Percentiles rank a stretch among this genome's conserved stretches.
These are phyloP conservation scores for Sclerotinia spermophila DNA, from an alignment of 2,329 filamentous ascomycete species.

Conservation along the genomic window DNA sequence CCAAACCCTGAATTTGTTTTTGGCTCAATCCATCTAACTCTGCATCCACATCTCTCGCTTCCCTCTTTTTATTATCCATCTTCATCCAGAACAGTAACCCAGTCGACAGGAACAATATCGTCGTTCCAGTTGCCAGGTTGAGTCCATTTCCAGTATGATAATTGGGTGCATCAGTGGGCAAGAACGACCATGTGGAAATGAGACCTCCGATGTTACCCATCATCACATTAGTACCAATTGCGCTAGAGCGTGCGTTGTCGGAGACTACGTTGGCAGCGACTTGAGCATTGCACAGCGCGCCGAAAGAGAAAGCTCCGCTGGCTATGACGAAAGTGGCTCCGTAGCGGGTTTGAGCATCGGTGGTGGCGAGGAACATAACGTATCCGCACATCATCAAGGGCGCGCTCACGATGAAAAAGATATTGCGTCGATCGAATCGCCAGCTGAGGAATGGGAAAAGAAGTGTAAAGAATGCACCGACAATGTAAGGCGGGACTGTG, in stretches of 20 bases:
- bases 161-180: conserved; percentile 59
- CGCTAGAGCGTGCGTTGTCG: conserved; percentile 60
- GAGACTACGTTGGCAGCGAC: conserved; percentile 67
- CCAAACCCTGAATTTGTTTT: conserved; percentile 55
- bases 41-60: conserved; percentile 50
- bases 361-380: conserved; percentile 63
- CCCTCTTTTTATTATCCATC: conserved; percentile 57
- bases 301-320: conserved; percentile 59
- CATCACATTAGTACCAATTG: conserved; percentile 65
- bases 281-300: conserved; percentile 63
- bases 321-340: conserved; percentile 68
- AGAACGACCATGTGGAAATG: conserved; percentile 62
- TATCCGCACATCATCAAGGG: conserved; percentile 67
- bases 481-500: conserved; percentile 67
- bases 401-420: conserved; percentile 57
- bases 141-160: conserved; percentile 70
- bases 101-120: conserved; percentile 50
- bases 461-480: conserved; percentile 65
- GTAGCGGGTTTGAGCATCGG: conserved; percentile 54
- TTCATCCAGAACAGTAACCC: conserved; percentile 57
- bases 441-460: conserved; percentile 59
- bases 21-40: conserved; percentile 52
- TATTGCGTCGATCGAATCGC: conserved; percentile 55
- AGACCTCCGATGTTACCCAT: conserved; percentile 69
- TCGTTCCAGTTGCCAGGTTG: conserved; percentile 60